These are phyloP conservation scores for Talaromyces sp. DNA, from an alignment of 2,329 filamentous ascomycete species.

Conservation along the genomic window DNA sequence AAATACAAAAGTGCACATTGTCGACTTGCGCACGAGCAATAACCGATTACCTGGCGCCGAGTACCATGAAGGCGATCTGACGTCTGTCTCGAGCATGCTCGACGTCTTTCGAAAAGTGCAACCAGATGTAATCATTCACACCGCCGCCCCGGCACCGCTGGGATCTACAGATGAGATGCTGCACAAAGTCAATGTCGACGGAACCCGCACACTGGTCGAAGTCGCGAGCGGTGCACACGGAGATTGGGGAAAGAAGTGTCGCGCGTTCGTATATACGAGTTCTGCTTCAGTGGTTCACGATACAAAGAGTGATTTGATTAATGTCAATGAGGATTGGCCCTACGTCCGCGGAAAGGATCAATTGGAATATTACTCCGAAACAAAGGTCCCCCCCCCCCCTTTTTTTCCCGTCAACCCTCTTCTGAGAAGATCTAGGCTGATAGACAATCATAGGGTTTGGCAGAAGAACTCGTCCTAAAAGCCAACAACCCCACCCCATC, in stretches of 20 bases:
- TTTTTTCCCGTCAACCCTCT: background rate
- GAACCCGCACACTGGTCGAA: conserved; percentile 67
- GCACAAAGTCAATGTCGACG: conserved; percentile 82
- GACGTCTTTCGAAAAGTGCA: conserved; percentile 64
- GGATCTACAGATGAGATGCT: conserved; percentile 60
- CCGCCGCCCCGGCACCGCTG: conserved; percentile 68
- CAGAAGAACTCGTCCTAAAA: conserved; percentile 75
- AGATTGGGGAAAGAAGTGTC: conserved; percentile 60
- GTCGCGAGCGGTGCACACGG: conserved; percentile 68
- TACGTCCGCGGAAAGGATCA: conserved; percentile 69
- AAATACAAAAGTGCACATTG: conserved; percentile 60
- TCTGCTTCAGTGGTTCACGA: conserved; percentile 85
- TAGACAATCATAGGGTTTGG: conserved; percentile 58
- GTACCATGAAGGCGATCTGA: conserved; percentile 79
- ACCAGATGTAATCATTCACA: conserved; percentile 87
- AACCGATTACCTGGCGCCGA: conserved; percentile 63
- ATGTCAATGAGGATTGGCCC: conserved; percentile 82
- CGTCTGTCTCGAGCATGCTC: conserved; percentile 60
- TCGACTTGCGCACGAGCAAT: conserved; percentile 69
- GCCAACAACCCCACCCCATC: conserved; percentile 62
- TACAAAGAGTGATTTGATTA: conserved; percentile 72
- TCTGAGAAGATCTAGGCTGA: background rate
- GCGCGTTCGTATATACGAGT: conserved; percentile 85
- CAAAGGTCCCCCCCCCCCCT: conserved; percentile 61
- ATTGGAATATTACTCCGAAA: conserved; percentile 82